These are phyloP conservation scores for Magnaporthiopsis rhizophila DNA, from an alignment of 2,329 filamentous ascomycete species.

Conservation along the genomic window DNA sequence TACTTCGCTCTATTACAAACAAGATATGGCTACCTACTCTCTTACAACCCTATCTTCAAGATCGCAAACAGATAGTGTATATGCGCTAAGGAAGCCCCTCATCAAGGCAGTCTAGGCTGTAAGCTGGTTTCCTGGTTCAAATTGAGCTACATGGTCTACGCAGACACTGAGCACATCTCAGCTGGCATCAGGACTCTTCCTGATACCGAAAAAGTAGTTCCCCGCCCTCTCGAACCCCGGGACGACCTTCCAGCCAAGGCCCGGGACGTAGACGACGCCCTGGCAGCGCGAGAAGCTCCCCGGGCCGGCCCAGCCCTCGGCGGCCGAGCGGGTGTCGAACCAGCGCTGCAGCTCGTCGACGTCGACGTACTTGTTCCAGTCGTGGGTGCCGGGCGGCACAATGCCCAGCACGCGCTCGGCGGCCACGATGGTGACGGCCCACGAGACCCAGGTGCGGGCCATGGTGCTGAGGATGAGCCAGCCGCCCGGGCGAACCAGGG, in stretches of 20 bases:
- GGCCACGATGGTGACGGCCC: conserved; percentile 84
- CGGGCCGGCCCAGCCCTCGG: conserved; percentile 24
- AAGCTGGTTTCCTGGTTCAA: background rate
- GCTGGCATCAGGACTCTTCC: conserved; percentile 25
- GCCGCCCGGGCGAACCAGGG: conserved; percentile 79
- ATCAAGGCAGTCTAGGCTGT: no score
- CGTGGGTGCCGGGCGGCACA: conserved; percentile 87
- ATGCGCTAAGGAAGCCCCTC: no score
- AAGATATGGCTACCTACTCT: no score
- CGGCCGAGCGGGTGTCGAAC: conserved; percentile 28
- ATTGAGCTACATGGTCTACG: background rate
- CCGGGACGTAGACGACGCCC: conserved; percentile 87
- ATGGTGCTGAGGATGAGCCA: conserved; percentile 94
- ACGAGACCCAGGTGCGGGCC: conserved; percentile 79
- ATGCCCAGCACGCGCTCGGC: conserved; percentile 83
- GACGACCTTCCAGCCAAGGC: conserved; percentile 81
- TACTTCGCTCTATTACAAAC: no score
- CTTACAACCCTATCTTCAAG: no score
- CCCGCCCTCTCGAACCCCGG: conserved; percentile 74
- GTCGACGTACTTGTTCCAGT: conserved; percentile 95
- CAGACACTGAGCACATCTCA: background rate
- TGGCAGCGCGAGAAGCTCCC: conserved; percentile 53
- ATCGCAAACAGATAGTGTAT: no score
- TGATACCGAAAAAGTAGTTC: conserved; percentile 93
- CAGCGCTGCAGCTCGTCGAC: conserved; percentile 62